Evolutionary conservation across 2,329 filamentous ascomycete species (phyloP).

Genomic region (Colletotrichum sp.): DNA sequence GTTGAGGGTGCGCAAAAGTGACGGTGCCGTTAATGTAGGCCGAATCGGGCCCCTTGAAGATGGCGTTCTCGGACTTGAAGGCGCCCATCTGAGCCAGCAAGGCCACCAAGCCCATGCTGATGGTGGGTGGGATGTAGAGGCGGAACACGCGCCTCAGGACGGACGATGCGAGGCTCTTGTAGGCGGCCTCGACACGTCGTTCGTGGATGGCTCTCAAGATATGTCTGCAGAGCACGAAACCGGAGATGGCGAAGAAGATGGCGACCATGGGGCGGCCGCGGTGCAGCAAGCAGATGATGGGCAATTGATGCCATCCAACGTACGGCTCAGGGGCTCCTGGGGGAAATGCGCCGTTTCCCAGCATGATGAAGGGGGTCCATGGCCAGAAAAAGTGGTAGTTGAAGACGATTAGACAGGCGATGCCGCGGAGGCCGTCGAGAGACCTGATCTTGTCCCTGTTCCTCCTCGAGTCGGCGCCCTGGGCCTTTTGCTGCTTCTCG

Average conservation of each 20-base stretch:
- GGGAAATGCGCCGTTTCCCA: constrained; percentile 41
- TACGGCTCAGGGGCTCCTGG: constrained; percentile 38
- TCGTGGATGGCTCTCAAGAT: constrained; percentile 40
- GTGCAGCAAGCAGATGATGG: constrained; percentile 44
- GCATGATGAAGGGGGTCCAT: constrained; percentile 42
- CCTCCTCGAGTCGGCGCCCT: constrained; percentile 4
- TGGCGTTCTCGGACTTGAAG: constrained; percentile 36
- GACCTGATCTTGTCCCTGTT: constrained; percentile 38
- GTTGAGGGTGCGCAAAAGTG: constrained; percentile 23
- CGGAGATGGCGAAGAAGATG: constrained; percentile 48
- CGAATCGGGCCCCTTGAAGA: constrained; percentile 41
- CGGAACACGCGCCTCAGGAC: constrained; percentile 42
- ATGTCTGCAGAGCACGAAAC: constrained; percentile 44
- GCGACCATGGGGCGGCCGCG: constrained; percentile 45
- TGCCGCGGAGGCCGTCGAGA: constrained; percentile 44
- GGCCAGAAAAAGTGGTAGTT: constrained; percentile 47
- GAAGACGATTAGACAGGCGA: constrained; percentile 46
- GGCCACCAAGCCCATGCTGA: constrained; percentile 44
- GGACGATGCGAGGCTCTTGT: constrained; percentile 39
- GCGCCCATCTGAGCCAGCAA: constrained; percentile 40
- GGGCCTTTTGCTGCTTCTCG: constrained; percentile 4
- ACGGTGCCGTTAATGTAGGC: constrained; percentile 43
- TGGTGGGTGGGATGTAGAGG: constrained; percentile 42
- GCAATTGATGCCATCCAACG: constrained; percentile 33
- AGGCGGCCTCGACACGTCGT: constrained; percentile 36